phyloP scores from a whole-genome alignment of 768 basidiomycete genomes.

The Lactarius pseudohatsudake region DNA sequence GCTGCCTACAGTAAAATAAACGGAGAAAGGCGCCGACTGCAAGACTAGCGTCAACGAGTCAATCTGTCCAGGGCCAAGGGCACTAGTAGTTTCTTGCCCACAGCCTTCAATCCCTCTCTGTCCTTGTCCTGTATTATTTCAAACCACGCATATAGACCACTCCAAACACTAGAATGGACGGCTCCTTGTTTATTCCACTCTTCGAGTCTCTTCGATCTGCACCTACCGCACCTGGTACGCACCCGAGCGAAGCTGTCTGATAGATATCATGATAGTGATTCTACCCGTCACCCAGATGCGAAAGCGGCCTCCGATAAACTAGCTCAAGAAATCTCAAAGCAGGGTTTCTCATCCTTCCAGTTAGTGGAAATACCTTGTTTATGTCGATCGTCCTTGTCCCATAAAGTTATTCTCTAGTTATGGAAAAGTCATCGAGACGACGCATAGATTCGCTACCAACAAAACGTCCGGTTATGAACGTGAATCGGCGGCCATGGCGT shows the following conservation, averaged over 20 bases:
- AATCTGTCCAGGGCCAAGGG: slow-evolving; percentile 20
- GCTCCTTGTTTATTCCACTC: slow-evolving; percentile 46
- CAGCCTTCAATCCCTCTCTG: slow-evolving; percentile 6
- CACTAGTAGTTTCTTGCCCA: slow-evolving; percentile 13
- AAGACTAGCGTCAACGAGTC: slow-evolving; percentile 14
- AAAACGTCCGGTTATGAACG: slow-evolving; percentile 88
- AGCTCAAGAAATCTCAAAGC: slow-evolving; percentile 66
- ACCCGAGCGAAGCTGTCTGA: neutral
- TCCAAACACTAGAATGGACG: slow-evolving; percentile 45
- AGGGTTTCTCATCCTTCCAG: slow-evolving; percentile 62
- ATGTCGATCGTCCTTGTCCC: slow-evolving; percentile 31
- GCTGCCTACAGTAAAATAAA: neutral
- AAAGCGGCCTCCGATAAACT: slow-evolving; percentile 81
- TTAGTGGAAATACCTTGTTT: slow-evolving; percentile 37
- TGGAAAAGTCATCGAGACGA: slow-evolving; percentile 55
- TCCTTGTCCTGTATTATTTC: slow-evolving; percentile 14
- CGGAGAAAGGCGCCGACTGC: slow-evolving; percentile 18
- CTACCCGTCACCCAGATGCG: slow-evolving; percentile 54
- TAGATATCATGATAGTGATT: neutral
- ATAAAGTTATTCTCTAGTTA: slow-evolving; percentile 46
- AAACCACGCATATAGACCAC: slow-evolving; percentile 51
- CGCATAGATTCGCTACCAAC: slow-evolving; percentile 72
- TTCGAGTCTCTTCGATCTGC: slow-evolving; percentile 42
- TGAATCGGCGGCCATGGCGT: slow-evolving; percentile 81
- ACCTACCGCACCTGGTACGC: slow-evolving; percentile 41